Percentiles rank a stretch among this genome's conserved stretches.
Evolutionary conservation across 176 grass and related monocot genomes (phyloP).

Genomic region (Cenchrus americanus): DNA sequence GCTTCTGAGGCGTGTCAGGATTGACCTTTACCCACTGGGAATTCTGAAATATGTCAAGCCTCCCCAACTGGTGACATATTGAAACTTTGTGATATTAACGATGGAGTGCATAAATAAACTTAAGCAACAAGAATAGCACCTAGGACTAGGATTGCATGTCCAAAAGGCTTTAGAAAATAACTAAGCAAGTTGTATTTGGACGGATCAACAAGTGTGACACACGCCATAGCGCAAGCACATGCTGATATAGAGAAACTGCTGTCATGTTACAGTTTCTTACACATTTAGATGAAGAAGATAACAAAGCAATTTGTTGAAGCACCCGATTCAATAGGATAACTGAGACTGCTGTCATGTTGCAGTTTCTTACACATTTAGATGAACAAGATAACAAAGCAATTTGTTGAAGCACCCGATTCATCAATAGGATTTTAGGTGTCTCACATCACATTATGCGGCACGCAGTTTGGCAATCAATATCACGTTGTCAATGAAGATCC

Average conservation of each 20-base stretch:
- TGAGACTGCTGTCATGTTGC: background rate
- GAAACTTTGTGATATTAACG: background rate
- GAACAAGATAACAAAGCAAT: background rate
- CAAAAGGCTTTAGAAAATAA: background rate
- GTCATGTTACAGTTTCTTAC: background rate
- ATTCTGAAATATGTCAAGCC: slow-evolving; percentile 64
- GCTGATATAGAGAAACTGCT: background rate
- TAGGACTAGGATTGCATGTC: background rate
- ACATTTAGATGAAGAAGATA: background rate
- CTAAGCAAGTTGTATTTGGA: background rate
- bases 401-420: background rate
- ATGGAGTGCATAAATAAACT: background rate
- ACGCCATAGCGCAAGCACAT: background rate
- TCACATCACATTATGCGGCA: background rate
- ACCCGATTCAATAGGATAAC: background rate
- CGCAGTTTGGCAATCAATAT: background rate
- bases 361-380: background rate
- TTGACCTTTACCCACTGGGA: slow-evolving; percentile 87
- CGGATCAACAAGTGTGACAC: background rate
- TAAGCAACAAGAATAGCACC: background rate
- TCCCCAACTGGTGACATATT: slow-evolving; percentile 54
- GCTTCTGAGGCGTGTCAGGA: slow-evolving; percentile 89
- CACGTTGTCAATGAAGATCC: background rate
- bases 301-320: background rate
- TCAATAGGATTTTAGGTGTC: background rate